A percentile compares a stretch with the other conserved stretches of the same genome.
Evolutionary conservation across 345 rosid species (phyloP).

Genomic region (Eucalyptus paniculata): DNA sequence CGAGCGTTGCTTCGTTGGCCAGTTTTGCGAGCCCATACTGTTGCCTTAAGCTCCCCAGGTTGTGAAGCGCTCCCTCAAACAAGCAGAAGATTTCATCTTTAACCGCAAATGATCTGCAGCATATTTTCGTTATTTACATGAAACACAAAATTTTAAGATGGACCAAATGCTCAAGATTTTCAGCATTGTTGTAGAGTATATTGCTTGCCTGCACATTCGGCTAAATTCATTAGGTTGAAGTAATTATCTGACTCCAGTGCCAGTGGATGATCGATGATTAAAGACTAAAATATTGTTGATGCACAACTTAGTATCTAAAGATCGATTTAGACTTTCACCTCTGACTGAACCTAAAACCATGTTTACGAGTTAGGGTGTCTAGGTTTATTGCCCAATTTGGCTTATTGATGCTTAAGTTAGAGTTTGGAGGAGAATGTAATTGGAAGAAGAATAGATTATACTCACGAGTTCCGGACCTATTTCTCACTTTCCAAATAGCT

Average conservation of each 20-base stretch:
- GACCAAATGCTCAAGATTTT: background rate
- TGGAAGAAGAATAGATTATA: background rate
- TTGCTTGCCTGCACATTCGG: background rate
- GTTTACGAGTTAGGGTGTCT: background rate
- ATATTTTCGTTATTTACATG: background rate
- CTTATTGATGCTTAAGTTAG: background rate
- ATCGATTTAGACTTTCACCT: background rate
- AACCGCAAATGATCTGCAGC: slow-evolving; percentile 68
- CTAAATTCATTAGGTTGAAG: background rate
- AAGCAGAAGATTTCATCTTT: slow-evolving; percentile 81
- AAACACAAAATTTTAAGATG: background rate
- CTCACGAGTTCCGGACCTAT: background rate
- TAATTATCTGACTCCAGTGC: background rate
- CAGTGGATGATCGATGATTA: background rate
- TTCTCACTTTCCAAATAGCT: background rate
- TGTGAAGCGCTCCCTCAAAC: slow-evolving; percentile 83
- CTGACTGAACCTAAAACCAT: background rate
- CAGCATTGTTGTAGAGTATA: background rate
- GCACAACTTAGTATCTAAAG: background rate
- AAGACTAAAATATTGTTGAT: background rate
- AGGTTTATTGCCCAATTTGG: background rate
- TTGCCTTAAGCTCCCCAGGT: slow-evolving; percentile 82
- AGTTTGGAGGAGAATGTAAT: too few relatives aligned
- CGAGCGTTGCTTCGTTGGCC: slow-evolving; percentile 64
- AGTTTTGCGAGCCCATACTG: slow-evolving; percentile 80